Evolutionary conservation across 2,329 filamentous ascomycete genomes (phyloP), one percentile per base, ranked within the genome.

Genomic region (Didymella pomorum): DNA sequence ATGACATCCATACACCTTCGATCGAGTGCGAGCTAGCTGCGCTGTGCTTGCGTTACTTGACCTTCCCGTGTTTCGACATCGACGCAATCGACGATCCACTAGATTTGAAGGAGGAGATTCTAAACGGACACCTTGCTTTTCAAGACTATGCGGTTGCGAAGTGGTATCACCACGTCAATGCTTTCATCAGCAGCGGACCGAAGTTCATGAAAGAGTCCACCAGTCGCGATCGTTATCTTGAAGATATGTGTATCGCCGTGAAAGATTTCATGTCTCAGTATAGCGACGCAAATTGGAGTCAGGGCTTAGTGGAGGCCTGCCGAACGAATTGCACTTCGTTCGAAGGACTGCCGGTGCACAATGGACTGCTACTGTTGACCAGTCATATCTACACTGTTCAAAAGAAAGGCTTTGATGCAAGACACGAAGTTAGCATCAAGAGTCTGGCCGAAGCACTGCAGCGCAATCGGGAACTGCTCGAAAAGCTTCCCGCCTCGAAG

Each of bases 81-180:
- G 52, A 65, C n/a, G 50, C 56, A 37, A 23, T 52, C 1, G 28
- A 63, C 2, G 62, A 68, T 29, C n/a, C n/a, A n/a, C n/a, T n/a
- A n/a, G n/a, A n/a, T n/a, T n/a, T n/a, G n/a, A n/a, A n/a, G n/a
- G n/a, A n/a, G n/a, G 23, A 25, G 23, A 25, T 25, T 25, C 23
- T 71, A 6, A 41, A 65, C 8, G 70, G 70, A 0, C 52, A 68
- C 12, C 61, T 74, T 37, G 68, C 62, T 3, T 67, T 74, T 21
- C 69, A 74, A 44, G 71, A 73, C 47, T 72, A 73, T 52, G 70
- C 69, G 1, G 57, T 71, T n/a, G 65, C 71, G 5, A 71, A 67
- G 35, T 75, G 69, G 68, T 69, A 67, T 49, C 60, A 71, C 26
- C 70, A 73, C 42, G 53, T 73, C n/a, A 71, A 65, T 26, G 67